These are phyloP conservation scores for Brassica carinata DNA, from an alignment of 345 rosid genomes.

Conservation along the genomic window DNA sequence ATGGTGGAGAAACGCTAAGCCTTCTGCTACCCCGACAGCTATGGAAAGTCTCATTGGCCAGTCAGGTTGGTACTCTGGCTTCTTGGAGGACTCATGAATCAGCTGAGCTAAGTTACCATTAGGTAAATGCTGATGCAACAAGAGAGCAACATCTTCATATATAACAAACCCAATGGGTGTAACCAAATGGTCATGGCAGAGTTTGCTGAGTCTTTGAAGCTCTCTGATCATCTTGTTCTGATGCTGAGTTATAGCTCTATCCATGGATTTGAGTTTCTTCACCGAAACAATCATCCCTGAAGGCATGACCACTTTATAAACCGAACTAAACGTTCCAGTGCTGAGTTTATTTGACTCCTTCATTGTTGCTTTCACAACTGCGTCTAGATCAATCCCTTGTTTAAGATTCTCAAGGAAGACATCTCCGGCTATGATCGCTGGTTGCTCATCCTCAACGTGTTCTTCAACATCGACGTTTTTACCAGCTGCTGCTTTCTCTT, in stretches of 20 bases:
- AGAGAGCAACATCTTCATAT: slow-evolving; percentile 89
- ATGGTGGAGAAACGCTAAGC: slow-evolving; percentile 88
- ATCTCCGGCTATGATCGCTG: slow-evolving; percentile 70
- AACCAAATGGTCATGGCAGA: slow-evolving; percentile 80
- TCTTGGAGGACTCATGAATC: slow-evolving; percentile 73
- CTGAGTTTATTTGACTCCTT: slow-evolving; percentile 86
- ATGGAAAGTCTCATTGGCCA: slow-evolving; percentile 88
- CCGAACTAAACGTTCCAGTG: slow-evolving; percentile 87
- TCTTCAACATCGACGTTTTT: slow-evolving; percentile 55
- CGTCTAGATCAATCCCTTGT: slow-evolving; percentile 89
- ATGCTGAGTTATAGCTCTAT: slow-evolving; percentile 78
- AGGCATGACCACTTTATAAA: slow-evolving; percentile 93
- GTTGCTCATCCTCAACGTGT: slow-evolving; percentile 50
- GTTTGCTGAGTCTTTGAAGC: slow-evolving; percentile 91
- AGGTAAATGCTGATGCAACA: slow-evolving; percentile 78
- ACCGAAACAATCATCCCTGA: slow-evolving; percentile 83
- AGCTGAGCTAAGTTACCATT: slow-evolving; percentile 83
- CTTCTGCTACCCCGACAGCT: slow-evolving; percentile 91
- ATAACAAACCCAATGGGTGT: slow-evolving; percentile 84
- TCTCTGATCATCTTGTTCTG: slow-evolving; percentile 95
- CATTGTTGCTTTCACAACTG: slow-evolving; percentile 75
- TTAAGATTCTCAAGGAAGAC: slow-evolving; percentile 84
- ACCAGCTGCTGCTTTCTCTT: slow-evolving; percentile 65
- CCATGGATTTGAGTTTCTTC: slow-evolving; percentile 86
- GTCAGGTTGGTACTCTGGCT: slow-evolving; percentile 68